Base-by-base conservation (phyloP, 768 basidiomycete species). In the Myochromella boudieri region DNA sequence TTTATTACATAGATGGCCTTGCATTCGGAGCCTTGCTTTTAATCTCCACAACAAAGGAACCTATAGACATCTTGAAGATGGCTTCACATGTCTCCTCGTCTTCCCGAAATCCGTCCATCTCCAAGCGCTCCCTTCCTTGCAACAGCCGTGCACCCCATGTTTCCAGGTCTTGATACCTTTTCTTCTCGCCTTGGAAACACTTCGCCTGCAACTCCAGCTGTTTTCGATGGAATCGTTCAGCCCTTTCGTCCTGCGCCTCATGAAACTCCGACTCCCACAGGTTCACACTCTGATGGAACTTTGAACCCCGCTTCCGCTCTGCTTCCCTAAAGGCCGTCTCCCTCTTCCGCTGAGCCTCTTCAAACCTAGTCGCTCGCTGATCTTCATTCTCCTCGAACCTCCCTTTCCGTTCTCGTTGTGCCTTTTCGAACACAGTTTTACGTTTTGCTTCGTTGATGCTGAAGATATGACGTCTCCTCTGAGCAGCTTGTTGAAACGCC, bases 361-460 rank as follows among this genome's bases (percentile, higher is more conserved):
- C 25, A 20, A 51, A 51, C 6, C 1, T 17, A 6, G 12, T 18
- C n/a, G 42, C 44, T 11, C 44, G 44, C 3, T 3, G 24, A 20
- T 42, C 22, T 15, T 51, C 33, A 0, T 34, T 34, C 7, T 46
- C 6, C 2, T 38, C 22, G 17, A 42, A 51, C 12, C 9, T 1
- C 4, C 7, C 28, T 17, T 46, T 46, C 26, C 50, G 26, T 4
- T 8, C 21, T 7, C 29, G 27, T 18, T 52, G 51, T n/a, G 33
- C 24, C 18, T 27, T 44, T 22, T 32, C 41, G 17, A 52, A 47
- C 3, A 40, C 37, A 3, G 15, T 11, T 4, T 29, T 18, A 9
- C 51, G 51, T 25, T 32, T 36, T 17, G 21, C 21, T 32, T 47
- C 51, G 34, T 41, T 52, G 12, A 32, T 11, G 17, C 27, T 47